phyloP scores from a whole-genome alignment of 768 basidiomycete species.

The Boletus reticuloceps region DNA sequence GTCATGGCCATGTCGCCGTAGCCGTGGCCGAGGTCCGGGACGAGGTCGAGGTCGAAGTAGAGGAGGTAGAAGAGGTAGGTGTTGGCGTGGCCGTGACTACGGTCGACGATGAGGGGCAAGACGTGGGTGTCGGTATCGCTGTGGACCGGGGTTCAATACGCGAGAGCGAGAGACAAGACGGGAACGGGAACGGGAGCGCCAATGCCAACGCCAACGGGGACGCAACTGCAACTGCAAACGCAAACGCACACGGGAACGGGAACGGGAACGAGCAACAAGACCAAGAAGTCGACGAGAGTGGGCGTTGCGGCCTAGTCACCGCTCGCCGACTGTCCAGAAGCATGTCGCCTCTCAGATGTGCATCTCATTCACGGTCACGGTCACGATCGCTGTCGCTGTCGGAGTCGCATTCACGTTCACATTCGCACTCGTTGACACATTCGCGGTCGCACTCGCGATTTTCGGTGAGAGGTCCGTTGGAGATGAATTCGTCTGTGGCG shows the following conservation, averaged over 20 bases:
- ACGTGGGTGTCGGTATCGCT: not conserved
- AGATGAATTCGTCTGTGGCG: constrained; percentile 22
- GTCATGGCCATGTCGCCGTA: not conserved
- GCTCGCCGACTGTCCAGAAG: not conserved
- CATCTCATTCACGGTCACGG: not conserved
- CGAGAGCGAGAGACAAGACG: not conserved
- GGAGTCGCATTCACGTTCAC: constrained; percentile 1
- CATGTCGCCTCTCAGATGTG: not conserved
- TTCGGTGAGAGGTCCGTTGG: constrained; percentile 14
- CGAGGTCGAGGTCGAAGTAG: not conserved
- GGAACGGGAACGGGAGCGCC: no score
- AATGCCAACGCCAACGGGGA: no score
- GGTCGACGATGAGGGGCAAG: constrained; percentile 11
- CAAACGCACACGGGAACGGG: no score
- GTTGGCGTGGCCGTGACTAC: constrained; percentile 17
- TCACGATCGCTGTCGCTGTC: not conserved
- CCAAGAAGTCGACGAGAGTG: not conserved
- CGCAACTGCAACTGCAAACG: no score
- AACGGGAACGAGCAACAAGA: no score
- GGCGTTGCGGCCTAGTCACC: no score
- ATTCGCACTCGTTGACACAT: constrained; percentile 5
- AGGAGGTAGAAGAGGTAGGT: constrained; percentile 3
- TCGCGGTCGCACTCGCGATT: constrained; percentile 16
- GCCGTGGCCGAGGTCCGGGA: not conserved
- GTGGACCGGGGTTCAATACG: not conserved